phyloP scores from a whole-genome alignment of 2,329 filamentous ascomycete species.

The Clonostachys byssicola region DNA sequence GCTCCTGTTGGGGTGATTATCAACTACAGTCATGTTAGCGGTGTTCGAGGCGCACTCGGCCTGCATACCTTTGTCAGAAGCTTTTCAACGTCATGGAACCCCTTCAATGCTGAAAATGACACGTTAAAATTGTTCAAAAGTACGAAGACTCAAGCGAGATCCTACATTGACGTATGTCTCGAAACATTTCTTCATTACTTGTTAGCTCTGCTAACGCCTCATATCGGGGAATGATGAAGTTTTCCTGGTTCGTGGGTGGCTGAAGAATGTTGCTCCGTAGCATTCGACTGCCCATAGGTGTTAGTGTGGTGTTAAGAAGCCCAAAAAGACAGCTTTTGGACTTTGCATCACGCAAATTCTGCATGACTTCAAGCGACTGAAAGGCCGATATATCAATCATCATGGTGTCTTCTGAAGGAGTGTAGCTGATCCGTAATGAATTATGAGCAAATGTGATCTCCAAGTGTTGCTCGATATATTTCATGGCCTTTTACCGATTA shows the following conservation, averaged over 20 bases:
- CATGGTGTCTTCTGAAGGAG: conserved; percentile 88
- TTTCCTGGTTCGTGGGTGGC: conserved; percentile 66
- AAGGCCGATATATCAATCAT: conserved; percentile 92
- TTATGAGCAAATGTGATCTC: conserved; percentile 68
- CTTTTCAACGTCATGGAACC: conserved; percentile 75
- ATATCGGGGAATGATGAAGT: conserved; percentile 68
- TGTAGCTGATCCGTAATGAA: conserved; percentile 80
- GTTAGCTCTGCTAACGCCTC: conserved; percentile 81
- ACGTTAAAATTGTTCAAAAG: neutral
- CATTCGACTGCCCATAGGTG: conserved; percentile 83
- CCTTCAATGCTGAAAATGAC: conserved; percentile 56
- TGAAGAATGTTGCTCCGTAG: conserved; percentile 85
- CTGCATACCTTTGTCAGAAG: conserved; percentile 64
- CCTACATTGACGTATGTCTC: conserved; percentile 64
- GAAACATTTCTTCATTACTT: conserved; percentile 81
- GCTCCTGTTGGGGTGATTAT: conserved; percentile 69
- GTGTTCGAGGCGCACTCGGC: conserved; percentile 3
- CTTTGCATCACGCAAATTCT: conserved; percentile 74
- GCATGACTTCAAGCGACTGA: conserved; percentile 81
- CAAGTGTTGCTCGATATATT: conserved; percentile 72
- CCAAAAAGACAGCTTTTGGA: conserved; percentile 83
- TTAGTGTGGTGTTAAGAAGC: conserved; percentile 77
- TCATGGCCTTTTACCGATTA: conserved; percentile 60
- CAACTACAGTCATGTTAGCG: conserved; percentile 44
- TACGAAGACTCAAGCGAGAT: neutral